Base-by-base conservation (phyloP, 352 stramenopile genomes). In the Phytophthora sojae region DNA sequence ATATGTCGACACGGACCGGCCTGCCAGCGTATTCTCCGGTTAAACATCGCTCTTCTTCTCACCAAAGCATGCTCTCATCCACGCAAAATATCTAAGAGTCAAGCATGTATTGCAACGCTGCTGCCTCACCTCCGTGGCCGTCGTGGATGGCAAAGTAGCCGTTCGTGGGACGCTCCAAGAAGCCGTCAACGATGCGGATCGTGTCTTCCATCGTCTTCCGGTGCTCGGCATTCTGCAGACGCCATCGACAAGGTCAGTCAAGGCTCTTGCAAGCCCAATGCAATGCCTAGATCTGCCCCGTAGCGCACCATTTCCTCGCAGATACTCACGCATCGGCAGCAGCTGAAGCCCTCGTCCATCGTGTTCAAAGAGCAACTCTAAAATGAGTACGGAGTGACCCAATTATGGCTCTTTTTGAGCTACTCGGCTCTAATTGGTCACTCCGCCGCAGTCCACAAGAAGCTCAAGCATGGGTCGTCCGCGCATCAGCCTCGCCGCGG, bases 181-280 rank as follows among this genome's bases (percentile, higher is more conserved):
- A 94, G 44, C 82, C 82, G 61, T 96, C 88, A 14, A 94, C 82
- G 26, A 94, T 85, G 21, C 84, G 77, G 61, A 89, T 72, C 15
- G 84, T 88, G 77, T 96, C 88, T 62, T 96, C 88, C 88, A 96
- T 96, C 23, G 86, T 94, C 69, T 93, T 90, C 42, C 88, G 79
- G 49, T 85, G 71, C 64, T 80, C 69, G 3, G 85, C 85, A 64
- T 96, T 96, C 88, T 96, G 56, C 25, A 60, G 19, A 42, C 30
- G 29, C 26, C 30, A 19, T 6, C 12, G 5, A 35, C 15, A 64
- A 8, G 32, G 47, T 71, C 26, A 29, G 29, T 23, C 2, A 30
- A 37, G 45, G 21, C 26, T 49, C 35, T 32, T 6, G 32, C 14
- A 51, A 25, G 19, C 21, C 26, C 4, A 39, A 25, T 47, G 4